Percentiles rank a stretch among this genome's conserved stretches.
These are phyloP conservation scores for Aspergillus chevalieri DNA, from an alignment of 2,329 filamentous ascomycete species.

Conservation along the genomic window DNA sequence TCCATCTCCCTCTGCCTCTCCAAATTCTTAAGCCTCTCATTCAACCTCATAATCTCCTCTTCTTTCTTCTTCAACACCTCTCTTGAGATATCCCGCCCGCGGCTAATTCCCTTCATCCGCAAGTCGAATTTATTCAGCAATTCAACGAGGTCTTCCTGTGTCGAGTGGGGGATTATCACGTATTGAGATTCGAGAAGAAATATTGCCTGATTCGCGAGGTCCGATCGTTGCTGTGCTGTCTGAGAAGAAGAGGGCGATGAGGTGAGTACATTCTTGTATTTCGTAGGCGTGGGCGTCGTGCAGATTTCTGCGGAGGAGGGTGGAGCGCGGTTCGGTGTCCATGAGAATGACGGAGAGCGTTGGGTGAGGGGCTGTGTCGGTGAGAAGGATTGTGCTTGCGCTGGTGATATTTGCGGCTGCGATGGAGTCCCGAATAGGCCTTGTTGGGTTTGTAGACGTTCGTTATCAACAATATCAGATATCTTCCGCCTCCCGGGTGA, in stretches of 20 bases:
- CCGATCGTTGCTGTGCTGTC: neutral
- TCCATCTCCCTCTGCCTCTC: constrained; percentile 53
- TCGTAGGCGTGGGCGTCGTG: neutral
- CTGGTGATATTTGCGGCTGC: neutral
- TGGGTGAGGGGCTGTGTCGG: no score
- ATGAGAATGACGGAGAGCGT: neutral
- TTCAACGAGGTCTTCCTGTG: constrained; percentile 30
- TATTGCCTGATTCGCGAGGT: constrained; percentile 17
- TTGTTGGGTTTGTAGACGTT: neutral
- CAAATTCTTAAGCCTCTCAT: constrained; percentile 56
- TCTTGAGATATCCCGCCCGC: constrained; percentile 62
- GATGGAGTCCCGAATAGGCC: neutral
- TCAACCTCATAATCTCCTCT: constrained; percentile 58
- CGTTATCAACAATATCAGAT: constrained; percentile 14
- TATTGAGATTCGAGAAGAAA: constrained; percentile 30
- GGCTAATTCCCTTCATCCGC: constrained; percentile 54
- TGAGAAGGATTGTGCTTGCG: no score
- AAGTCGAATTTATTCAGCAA: constrained; percentile 53
- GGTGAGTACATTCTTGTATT: neutral
- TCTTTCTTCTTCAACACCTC: constrained; percentile 59
- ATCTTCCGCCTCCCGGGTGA: constrained; percentile 35
- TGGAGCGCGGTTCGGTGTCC: neutral
- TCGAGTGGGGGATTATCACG: constrained; percentile 26
- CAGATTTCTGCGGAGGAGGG: neutral
- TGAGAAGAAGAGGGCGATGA: neutral